phyloP scores from a whole-genome alignment of 495 filamentous ascomycete species.

The Glonium stellatum region DNA sequence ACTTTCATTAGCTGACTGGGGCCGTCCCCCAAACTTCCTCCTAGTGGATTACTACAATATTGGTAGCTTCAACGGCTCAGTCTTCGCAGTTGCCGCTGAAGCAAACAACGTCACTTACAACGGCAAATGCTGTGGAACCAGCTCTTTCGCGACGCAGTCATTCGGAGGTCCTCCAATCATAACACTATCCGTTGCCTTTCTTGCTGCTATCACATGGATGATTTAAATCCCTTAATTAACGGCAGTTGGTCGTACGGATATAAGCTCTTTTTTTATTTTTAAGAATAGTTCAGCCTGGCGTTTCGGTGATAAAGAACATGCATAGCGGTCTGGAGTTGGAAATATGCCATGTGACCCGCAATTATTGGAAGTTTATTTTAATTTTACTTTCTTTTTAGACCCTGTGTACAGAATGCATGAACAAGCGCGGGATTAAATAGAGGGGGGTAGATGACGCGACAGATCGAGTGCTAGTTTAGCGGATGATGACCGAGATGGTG shows the following conservation, averaged over 20 bases:
- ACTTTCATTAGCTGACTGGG: constrained; percentile 47
- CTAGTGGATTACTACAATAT: constrained; percentile 85
- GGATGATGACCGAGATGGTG: too few relatives aligned
- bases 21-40: constrained; percentile 72
- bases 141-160: not conserved
- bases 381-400: not conserved
- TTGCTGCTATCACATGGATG: not conserved
- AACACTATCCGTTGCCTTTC: not conserved
- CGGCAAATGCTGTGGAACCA: constrained; percentile 60
- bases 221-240: not conserved
- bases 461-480: too few relatives aligned
- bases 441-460: too few relatives aligned
- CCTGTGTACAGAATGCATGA: not conserved
- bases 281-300: too few relatives aligned
- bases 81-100: constrained; percentile 81
- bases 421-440: too few relatives aligned
- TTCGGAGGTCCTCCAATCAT: not conserved
- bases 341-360: not conserved
- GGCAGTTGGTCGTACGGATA: not conserved
- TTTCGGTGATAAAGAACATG: not conserved
- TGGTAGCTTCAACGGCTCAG: constrained; percentile 66
- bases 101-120: constrained; percentile 82
- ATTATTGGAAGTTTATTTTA: not conserved
- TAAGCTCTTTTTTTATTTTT: not conserved
- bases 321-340: not conserved